phyloP scores from a whole-genome alignment of 306 rosid species.

The Cucumis cinereus region DNA sequence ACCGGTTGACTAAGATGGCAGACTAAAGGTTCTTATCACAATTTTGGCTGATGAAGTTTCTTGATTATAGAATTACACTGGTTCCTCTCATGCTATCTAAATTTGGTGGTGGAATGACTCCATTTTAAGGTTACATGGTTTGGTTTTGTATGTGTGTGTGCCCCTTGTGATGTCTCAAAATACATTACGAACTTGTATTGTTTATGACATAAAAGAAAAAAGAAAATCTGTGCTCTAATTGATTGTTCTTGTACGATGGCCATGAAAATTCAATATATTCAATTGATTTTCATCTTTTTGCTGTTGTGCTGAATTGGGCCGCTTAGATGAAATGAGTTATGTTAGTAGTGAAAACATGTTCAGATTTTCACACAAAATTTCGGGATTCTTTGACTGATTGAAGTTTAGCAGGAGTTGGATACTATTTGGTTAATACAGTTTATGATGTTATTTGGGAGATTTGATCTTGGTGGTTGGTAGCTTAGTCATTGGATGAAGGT shows the following conservation, averaged over 20 bases:
- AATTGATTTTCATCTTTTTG: neutral
- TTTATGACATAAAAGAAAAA: neutral
- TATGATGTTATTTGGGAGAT: neutral
- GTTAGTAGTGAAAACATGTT: neutral
- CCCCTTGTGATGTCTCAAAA: neutral
- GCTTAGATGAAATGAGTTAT: neutral
- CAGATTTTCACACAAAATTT: neutral
- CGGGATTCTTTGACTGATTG: neutral
- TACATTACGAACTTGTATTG: neutral
- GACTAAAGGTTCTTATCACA: conserved; percentile 23
- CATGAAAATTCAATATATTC: neutral
- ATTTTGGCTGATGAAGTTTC: neutral
- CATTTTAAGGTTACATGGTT: neutral
- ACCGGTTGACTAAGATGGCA: conserved; percentile 78
- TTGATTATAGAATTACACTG: neutral
- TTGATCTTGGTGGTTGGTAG: neutral
- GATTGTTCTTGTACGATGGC: neutral
- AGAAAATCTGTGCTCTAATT: neutral
- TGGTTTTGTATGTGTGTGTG: neutral
- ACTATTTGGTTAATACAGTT: neutral
- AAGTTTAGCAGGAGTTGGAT: neutral
- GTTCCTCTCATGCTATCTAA: neutral
- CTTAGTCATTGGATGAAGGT: neutral
- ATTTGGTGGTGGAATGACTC: conserved; percentile 4
- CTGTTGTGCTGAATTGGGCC: neutral